phyloP scores from a whole-genome alignment of 106 monocot genomes.

The Dendrobium catenatum region DNA sequence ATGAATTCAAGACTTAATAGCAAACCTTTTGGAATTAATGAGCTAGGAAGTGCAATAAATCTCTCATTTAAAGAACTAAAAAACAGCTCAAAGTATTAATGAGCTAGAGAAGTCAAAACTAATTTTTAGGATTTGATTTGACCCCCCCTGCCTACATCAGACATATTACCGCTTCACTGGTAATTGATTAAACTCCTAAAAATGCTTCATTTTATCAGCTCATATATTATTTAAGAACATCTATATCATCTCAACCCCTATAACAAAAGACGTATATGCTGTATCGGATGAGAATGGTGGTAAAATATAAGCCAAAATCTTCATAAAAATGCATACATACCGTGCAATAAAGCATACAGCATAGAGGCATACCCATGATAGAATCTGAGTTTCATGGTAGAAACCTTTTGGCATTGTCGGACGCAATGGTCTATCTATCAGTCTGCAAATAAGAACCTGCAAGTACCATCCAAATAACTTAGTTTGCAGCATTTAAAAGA shows the following conservation, averaged over 20 bases:
- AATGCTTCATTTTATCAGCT: not conserved
- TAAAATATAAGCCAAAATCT: no score
- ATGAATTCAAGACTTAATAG: no score
- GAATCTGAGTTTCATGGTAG: conserved; percentile 94
- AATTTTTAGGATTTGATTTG: no score
- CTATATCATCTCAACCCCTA: not conserved
- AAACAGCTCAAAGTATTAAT: no score
- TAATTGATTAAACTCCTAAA: not conserved
- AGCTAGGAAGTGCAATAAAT: no score
- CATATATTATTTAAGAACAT: not conserved
- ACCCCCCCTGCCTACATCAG: no score
- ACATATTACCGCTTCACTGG: not conserved
- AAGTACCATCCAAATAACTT: conserved; percentile 6
- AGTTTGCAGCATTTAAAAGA: not conserved
- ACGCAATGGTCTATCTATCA: conserved; percentile 96
- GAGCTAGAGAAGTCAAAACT: no score
- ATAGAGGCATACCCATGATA: conserved; percentile 76
- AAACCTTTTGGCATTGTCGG: conserved; percentile 99
- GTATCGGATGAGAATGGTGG: not conserved
- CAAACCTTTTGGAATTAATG: no score
- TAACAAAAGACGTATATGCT: not conserved
- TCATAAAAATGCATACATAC: not conserved
- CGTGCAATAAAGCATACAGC: not conserved
- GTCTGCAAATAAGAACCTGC: conserved; percentile 90
- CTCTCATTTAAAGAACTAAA: no score